phyloP scores from a whole-genome alignment of 805 yeast genomes.

The Candida ficus region DNA sequence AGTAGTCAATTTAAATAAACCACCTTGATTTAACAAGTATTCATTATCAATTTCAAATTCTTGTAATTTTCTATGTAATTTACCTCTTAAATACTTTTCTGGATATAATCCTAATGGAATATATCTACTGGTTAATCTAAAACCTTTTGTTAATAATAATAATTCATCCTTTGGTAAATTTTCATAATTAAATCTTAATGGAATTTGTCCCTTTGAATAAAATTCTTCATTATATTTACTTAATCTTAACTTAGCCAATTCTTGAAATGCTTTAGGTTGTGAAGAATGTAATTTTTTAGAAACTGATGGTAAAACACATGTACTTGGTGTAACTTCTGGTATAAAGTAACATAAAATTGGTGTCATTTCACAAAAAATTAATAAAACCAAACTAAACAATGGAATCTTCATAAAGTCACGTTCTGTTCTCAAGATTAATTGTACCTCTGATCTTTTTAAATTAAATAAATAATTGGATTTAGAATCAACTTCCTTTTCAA shows the following conservation, averaged over 20 bases:
- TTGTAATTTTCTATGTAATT: conserved; percentile 35
- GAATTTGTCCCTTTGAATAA: conserved; percentile 23
- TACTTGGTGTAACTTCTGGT: conserved; percentile 54
- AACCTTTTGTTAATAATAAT: conserved; percentile 29
- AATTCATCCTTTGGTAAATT: conserved; percentile 37
- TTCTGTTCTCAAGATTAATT: conserved; percentile 39
- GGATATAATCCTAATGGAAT: conserved; percentile 36
- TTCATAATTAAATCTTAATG: conserved; percentile 40
- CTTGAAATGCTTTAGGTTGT: conserved; percentile 15
- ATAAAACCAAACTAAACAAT: conserved; percentile 39
- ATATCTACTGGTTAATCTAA: conserved; percentile 36
- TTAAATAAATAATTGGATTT: conserved; percentile 25
- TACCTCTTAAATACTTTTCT: conserved; percentile 31
- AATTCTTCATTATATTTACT: conserved; percentile 11
- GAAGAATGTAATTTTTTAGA: conserved; percentile 30
- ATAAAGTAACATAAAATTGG: conserved; percentile 47
- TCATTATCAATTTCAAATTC: conserved; percentile 51
- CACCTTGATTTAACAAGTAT: conserved; percentile 22
- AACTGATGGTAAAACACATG: conserved; percentile 47
- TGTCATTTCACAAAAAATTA: conserved; percentile 49
- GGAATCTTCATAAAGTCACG: conserved; percentile 46
- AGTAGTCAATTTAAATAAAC: conserved; percentile 40
- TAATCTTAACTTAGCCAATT: conserved; percentile 14
- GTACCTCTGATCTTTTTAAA: conserved; percentile 42
- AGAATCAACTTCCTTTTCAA: conserved; percentile 13